Percentiles rank a stretch among this genome's conserved stretches.
Evolutionary conservation across 192 early-diverging fungal species (phyloP).

Genomic region (Gryganskiella cystojenkinii): DNA sequence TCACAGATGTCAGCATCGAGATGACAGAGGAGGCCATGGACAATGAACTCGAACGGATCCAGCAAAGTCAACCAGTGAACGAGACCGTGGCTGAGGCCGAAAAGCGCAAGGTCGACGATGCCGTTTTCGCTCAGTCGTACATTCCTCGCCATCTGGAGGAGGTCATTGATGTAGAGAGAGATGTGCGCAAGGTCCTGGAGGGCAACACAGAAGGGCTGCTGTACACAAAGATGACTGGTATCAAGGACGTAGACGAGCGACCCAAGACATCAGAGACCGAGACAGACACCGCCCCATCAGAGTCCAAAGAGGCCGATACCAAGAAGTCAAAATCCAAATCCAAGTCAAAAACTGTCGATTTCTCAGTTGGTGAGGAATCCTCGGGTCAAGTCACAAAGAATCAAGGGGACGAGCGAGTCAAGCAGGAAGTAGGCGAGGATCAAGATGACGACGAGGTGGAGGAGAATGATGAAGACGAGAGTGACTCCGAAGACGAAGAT

Average conservation of each 20-base stretch:
- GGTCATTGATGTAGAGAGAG: constrained; percentile 88
- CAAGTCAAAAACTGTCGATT: no score
- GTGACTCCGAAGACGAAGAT: constrained; percentile 54
- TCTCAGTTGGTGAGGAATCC: no score
- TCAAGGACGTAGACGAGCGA: constrained; percentile 63
- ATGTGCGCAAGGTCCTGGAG: constrained; percentile 77
- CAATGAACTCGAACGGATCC: constrained; percentile 73
- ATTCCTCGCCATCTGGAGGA: constrained; percentile 94
- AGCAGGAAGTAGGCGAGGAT: constrained; percentile 28
- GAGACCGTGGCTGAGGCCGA: constrained; percentile 61
- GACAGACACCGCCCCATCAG: no score
- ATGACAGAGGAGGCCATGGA: constrained; percentile 74
- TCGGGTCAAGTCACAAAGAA: background rate
- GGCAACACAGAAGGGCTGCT: constrained; percentile 76
- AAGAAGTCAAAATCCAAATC: background rate
- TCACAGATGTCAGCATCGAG: constrained; percentile 71
- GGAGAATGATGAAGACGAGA: constrained; percentile 54
- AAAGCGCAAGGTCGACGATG: constrained; percentile 78
- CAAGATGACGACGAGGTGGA: constrained; percentile 46
- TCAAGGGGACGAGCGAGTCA: constrained; percentile 7
- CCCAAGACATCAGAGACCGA: constrained; percentile 13
- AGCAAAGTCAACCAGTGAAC: constrained; percentile 44
- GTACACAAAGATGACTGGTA: constrained; percentile 65
- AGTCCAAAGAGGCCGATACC: background rate
- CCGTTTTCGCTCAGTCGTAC: constrained; percentile 91